Base-by-base conservation (phyloP, 306 rosid genomes). In the Corylus heterophylla region DNA sequence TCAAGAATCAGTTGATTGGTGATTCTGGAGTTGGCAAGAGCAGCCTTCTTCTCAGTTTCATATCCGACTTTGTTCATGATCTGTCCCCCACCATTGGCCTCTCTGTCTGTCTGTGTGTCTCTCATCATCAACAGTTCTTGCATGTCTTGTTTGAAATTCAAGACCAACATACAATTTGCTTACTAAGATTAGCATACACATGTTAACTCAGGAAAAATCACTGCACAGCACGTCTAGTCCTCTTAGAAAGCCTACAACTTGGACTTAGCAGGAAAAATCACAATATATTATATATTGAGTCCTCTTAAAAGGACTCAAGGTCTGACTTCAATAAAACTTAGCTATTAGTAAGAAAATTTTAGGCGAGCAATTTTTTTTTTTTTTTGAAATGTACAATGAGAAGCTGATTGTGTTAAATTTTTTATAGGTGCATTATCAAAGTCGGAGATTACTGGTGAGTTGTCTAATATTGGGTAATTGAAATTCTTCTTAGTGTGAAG, bases 21-120 rank as follows among this genome's bases (percentile, higher is more conserved):
- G 99, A 95, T 83, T 95, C 97, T 84, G 97, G 97, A 58, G 99
- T 95, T 80, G 99, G 99, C 70, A 95, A 95, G 84, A 95, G 99
- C 83, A 89, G 98, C 79, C 92, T 95, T 77, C 92, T 95, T 55
- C 94, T 92, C 76, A 93, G 89, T 81, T 95, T 92, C 85, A 93
- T 91, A 71, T 90, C 96, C 81, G 85, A 88, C 69, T 88, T 89
- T 71, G 76, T 90, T 81, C 86, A 86, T 11, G 83, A 92, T 22
- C 88, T 91, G 44, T 89, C 98, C 27, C 98, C 99, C n/a, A n/a
- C n/a, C n/a, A n/a, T n/a, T n/a, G n/a, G n/a, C n/a, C n/a, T n/a
- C n/a, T 29, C 78, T 17, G 14, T 22, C 6, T 44, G 7, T 8
- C 48, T 49, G 4, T 14, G 25, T 78, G 50, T 8, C 25, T 22